Evolutionary conservation across 73 alveolate species (phyloP).

Genomic region (Paramecium sexaurelia): DNA sequence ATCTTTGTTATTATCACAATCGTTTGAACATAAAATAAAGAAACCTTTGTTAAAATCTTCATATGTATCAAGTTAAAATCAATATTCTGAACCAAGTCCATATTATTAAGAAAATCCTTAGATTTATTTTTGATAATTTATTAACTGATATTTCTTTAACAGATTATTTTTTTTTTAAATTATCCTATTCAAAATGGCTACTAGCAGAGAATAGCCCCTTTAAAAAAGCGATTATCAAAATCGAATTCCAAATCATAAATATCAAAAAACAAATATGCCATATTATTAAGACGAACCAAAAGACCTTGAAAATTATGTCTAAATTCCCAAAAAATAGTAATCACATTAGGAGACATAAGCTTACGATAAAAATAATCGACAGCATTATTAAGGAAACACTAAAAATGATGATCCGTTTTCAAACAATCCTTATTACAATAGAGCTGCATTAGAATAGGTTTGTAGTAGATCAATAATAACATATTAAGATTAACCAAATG

Average conservation of each 20-base stretch:
- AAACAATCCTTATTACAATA: background rate
- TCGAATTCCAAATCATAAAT: background rate
- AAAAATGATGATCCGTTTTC: background rate
- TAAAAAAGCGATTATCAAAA: background rate
- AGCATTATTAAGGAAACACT: background rate
- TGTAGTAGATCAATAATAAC: background rate
- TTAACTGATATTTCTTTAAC: conserved; percentile 21
- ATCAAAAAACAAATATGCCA: background rate
- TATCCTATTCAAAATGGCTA: background rate
- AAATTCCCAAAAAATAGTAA: background rate
- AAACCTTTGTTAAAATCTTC: background rate
- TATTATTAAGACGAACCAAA: background rate
- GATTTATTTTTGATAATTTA: conserved; percentile 1
- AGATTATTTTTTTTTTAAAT: background rate
- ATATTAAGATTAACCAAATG: background rate
- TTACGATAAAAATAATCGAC: background rate
- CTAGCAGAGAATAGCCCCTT: background rate
- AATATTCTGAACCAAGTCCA: background rate
- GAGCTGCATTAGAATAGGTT: background rate
- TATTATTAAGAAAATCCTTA: background rate
- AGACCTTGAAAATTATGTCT: background rate
- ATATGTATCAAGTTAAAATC: background rate
- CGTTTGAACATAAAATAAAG: background rate
- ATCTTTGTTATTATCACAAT: background rate
- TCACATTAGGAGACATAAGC: background rate